Base-by-base conservation (phyloP, 2,329 filamentous ascomycete species). In the Salinomyces thailandicus region DNA sequence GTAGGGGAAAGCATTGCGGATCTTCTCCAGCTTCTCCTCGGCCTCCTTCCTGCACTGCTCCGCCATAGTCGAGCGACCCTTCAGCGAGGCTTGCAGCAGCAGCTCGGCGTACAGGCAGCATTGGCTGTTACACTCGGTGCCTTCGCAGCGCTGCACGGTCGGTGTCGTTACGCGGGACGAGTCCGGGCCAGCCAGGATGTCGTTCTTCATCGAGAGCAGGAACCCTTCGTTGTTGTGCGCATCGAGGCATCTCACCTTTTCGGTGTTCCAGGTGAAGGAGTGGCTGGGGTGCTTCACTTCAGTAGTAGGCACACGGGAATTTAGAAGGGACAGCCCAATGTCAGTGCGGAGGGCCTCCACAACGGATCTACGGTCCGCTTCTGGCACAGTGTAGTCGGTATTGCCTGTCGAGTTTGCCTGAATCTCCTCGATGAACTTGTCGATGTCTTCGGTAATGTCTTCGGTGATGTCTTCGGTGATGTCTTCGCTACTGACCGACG, bases 61-160 rank as follows among this genome's bases (percentile, higher is more conserved):
- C 18, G 38, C 33, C 18, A 11, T 31, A 18, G 14, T 18, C 5
- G 8, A 39, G 18, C 37, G 27, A 28, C 29, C 17, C 19, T 5
- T 28, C 28, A 27, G 37, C 22, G 30, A 3, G 35, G 34, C 15
- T 19, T 9, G n/a, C 32, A 26, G 32, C 22, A 29, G 30, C 26
- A 31, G 32, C 33, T 32, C 29, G 12, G 37, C 37, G 37, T 36
- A 39, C 16, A 35, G 24, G 26, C 32, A 39, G 37, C 37, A 39
- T 14, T 15, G 31, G 3, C 19, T 15, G n/a, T 14, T 5, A 24
- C 35, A 37, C 13, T 18, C 15, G n/a, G n/a, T n/a, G n/a, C n/a
- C n/a, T 16, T 17, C 24, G 16, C 35, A 37, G 22, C 28, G 28
- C 2, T 24, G 28, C 9, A 33, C 28, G n/a, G n/a, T n/a, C n/a